These are phyloP conservation scores for Vigna angularis DNA, from an alignment of 306 rosid species.

Conservation along the genomic window DNA sequence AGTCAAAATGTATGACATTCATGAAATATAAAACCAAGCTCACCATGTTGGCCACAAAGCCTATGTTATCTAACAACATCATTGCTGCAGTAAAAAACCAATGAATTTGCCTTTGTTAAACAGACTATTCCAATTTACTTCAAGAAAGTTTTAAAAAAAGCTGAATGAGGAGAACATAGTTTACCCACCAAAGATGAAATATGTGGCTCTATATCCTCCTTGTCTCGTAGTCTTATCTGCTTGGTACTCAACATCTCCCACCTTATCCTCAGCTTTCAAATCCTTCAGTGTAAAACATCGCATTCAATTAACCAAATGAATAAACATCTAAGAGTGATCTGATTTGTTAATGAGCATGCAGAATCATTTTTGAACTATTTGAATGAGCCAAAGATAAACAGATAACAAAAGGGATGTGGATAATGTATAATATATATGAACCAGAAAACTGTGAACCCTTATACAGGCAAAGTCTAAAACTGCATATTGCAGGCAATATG, in stretches of 20 bases:
- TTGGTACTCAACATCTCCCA: constrained; percentile 42
- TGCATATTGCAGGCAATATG: constrained; percentile 11
- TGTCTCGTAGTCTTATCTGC: constrained; percentile 23
- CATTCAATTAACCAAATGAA: neutral
- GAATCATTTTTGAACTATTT: neutral
- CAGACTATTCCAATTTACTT: neutral
- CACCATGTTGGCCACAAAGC: constrained; percentile 69
- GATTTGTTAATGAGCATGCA: neutral
- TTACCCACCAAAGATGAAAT: constrained; percentile 50
- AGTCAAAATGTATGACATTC: constrained; percentile 50
- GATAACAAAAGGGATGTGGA: no score
- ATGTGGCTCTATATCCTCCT: constrained; percentile 57
- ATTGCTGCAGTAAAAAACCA: constrained; percentile 42
- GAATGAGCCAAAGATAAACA: neutral
- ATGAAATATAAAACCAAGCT: constrained; percentile 63
- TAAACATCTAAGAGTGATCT: neutral
- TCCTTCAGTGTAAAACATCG: constrained; percentile 30
- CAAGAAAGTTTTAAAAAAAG: neutral
- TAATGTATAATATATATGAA: neutral
- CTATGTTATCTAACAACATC: constrained; percentile 61
- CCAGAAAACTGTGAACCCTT: constrained; percentile 12
- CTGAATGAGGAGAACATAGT: constrained; percentile 5
- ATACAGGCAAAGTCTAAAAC: constrained; percentile 2
- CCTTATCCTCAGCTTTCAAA: constrained; percentile 36
- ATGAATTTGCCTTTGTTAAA: neutral